Evolutionary conservation across 345 rosid species (phyloP).

Genomic region (Euphorbia peplus): DNA sequence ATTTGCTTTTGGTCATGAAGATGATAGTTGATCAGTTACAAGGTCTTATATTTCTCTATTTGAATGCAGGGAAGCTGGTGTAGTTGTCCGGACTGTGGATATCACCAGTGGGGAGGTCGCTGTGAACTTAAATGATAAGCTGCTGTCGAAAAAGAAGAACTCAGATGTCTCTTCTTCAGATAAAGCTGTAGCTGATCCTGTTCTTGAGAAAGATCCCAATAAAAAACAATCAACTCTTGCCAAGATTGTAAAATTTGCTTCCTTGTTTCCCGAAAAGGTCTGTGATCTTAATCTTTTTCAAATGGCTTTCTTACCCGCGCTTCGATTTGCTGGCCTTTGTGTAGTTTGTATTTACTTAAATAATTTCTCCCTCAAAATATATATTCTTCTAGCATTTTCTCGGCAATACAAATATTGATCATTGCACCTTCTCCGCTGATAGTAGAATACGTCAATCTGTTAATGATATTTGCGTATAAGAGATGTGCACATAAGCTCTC

Average conservation of each 20-base stretch:
- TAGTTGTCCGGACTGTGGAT: constrained; percentile 63
- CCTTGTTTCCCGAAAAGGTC: constrained; percentile 86
- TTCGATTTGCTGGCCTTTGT: neutral
- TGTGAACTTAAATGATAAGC: constrained; percentile 69
- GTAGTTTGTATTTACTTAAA: neutral
- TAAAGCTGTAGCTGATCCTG: constrained; percentile 36
- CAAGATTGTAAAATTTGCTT: constrained; percentile 54
- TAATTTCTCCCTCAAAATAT: neutral
- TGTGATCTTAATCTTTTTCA: constrained; percentile 18
- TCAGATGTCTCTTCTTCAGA: constrained; percentile 39
- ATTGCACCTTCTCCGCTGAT: neutral
- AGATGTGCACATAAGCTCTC: neutral
- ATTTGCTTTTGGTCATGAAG: constrained; percentile 8
- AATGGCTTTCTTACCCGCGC: constrained; percentile 6
- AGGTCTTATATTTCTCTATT: constrained; percentile 22
- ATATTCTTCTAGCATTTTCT: neutral
- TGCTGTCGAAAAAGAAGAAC: constrained; percentile 54
- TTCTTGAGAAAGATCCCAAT: constrained; percentile 37
- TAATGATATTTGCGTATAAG: neutral
- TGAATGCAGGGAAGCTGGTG: constrained; percentile 72
- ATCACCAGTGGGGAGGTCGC: constrained; percentile 63
- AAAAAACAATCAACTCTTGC: constrained; percentile 46
- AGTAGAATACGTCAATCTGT: neutral
- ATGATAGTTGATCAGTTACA: constrained; percentile 10
- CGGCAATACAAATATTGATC: neutral